Conservation (phyloP, 2,329 filamentous ascomycete species). For the Aureobasidium sp. region DNA sequence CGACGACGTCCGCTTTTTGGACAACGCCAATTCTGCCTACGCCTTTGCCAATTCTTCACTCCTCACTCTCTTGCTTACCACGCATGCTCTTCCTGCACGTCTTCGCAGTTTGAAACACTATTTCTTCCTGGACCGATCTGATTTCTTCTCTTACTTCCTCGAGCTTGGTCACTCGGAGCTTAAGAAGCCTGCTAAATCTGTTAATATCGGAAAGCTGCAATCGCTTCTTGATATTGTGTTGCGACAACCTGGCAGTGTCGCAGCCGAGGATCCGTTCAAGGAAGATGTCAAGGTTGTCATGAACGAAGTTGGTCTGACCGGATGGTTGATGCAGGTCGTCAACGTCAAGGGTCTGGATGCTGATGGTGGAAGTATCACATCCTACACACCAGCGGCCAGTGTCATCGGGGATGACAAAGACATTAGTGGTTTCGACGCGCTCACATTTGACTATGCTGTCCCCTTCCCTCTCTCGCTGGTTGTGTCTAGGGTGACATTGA, state of each 20-base stretch:
- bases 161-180: conserved; percentile 86
- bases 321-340: conserved; percentile 91
- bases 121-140: conserved; percentile 95
- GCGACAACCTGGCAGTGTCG: conserved; percentile 90
- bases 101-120: conserved; percentile 94
- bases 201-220: conserved; percentile 90
- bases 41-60: conserved; percentile 92
- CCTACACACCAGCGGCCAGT: conserved; percentile 61
- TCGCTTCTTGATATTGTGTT: conserved; percentile 92
- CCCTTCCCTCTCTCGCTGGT: conserved; percentile 94
- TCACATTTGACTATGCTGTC: conserved; percentile 89
- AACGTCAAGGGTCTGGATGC: conserved; percentile 90
- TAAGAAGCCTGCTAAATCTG: conserved; percentile 76
- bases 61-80: conserved; percentile 82
- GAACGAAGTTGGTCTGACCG: conserved; percentile 88
- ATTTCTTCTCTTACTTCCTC: conserved; percentile 97
- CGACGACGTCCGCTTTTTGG: conserved; percentile 82
- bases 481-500: conserved; percentile 92
- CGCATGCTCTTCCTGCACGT: conserved; percentile 80
- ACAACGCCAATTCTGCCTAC: conserved; percentile 93
- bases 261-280: conserved; percentile 92
- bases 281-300: conserved; percentile 97
- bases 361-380: conserved; percentile 44
- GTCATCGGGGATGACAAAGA: conserved; percentile 63
- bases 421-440: conserved; percentile 81